These are phyloP conservation scores for Trichoderma arundinaceum DNA, from an alignment of 2,329 filamentous ascomycete genomes.

Conservation along the genomic window DNA sequence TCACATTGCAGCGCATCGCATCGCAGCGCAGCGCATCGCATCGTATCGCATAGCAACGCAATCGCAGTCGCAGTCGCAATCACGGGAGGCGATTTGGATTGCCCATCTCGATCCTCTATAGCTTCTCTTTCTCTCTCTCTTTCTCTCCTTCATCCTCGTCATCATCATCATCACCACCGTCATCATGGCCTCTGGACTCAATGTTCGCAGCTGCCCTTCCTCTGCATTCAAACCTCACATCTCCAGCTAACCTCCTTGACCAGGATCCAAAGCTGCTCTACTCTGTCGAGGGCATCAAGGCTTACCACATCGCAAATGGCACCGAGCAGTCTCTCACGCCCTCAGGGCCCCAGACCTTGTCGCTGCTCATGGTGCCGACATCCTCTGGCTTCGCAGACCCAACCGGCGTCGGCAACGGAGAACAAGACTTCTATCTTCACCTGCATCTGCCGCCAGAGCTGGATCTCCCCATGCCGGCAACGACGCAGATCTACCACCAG, in stretches of 20 bases:
- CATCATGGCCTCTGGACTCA: constrained; percentile 30
- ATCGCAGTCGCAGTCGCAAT: too few species aligned
- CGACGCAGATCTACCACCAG: constrained; percentile 96
- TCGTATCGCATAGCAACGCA: constrained; percentile 8
- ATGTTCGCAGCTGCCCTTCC: constrained; percentile 18
- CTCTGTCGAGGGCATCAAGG: constrained; percentile 82
- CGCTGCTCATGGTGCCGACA: constrained; percentile 94
- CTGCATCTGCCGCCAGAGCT: constrained; percentile 93
- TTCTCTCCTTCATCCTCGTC: neutral
- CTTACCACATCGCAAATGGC: constrained; percentile 90
- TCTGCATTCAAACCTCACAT: neutral
- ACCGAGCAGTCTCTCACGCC: constrained; percentile 82
- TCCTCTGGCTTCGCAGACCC: constrained; percentile 70
- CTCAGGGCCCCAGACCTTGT: constrained; percentile 87
- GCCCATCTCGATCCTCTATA: neutral
- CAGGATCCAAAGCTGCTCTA: constrained; percentile 69
- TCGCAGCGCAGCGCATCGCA: constrained; percentile 10
- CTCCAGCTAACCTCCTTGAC: constrained; percentile 1
- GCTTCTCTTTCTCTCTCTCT: neutral
- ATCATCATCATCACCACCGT: neutral
- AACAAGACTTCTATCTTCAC: constrained; percentile 97
- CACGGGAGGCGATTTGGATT: neutral
- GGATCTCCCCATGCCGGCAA: constrained; percentile 89
- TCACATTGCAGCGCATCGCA: neutral
- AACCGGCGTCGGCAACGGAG: constrained; percentile 60